phyloP scores from a whole-genome alignment of 306 rosid genomes.

The Acacia crassicarpa region DNA sequence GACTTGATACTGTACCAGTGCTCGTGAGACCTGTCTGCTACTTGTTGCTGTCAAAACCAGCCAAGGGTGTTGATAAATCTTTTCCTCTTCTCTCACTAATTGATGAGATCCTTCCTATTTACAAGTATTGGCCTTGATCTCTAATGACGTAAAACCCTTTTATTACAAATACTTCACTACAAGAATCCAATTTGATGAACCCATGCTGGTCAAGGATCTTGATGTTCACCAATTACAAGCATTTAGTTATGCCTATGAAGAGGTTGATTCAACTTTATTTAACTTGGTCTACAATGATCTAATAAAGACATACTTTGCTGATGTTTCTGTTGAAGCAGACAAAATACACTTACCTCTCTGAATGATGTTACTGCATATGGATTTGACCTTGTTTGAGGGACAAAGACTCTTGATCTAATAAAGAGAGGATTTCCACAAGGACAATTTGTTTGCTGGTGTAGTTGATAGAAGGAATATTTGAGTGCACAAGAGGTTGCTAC shows the following conservation, averaged over 20 bases:
- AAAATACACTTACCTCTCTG: conserved; percentile 50
- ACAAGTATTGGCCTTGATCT: conserved; percentile 40
- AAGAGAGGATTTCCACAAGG: conserved; percentile 54
- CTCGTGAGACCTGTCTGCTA: no score
- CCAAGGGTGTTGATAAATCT: no score
- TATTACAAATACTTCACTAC: conserved; percentile 23
- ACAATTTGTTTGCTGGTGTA: conserved; percentile 35
- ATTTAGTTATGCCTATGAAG: conserved; percentile 48
- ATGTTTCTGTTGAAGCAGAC: conserved; percentile 54
- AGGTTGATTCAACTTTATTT: conserved; percentile 47
- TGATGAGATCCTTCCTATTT: conserved; percentile 51
- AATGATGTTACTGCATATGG: conserved; percentile 59
- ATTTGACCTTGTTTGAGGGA: conserved; percentile 63
- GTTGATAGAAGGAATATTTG: no score
- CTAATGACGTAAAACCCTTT: neutral
- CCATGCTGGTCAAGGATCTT: conserved; percentile 54
- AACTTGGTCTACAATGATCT: conserved; percentile 54
- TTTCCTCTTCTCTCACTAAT: conserved; percentile 10
- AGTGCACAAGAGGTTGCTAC: no score
- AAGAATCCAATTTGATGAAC: conserved; percentile 72
- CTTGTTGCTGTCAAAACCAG: no score
- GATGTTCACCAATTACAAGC: conserved; percentile 51
- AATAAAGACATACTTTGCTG: neutral
- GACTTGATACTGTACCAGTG: no score
- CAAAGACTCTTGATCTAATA: conserved; percentile 58